Percentiles rank a stretch among this genome's conserved stretches.
Evolutionary conservation across 2,329 filamentous ascomycete genomes (phyloP).

Genomic region (Colletotrichum scovillei): DNA sequence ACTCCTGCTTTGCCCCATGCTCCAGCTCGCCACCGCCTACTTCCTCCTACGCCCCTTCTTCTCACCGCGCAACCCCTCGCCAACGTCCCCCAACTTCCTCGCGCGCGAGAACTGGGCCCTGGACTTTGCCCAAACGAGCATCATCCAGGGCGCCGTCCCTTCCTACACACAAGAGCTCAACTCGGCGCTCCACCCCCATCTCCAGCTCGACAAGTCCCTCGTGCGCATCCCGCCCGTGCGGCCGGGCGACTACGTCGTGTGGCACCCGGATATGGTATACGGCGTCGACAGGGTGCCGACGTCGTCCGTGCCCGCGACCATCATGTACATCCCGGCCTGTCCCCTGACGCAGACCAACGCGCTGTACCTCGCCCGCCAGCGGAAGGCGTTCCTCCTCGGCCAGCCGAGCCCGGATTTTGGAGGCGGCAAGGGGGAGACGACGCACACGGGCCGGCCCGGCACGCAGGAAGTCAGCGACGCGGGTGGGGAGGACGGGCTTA

Average conservation of each 20-base stretch:
- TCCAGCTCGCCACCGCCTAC: conserved; percentile 77
- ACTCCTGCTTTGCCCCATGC: conserved; percentile 75
- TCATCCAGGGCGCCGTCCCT: conserved; percentile 77
- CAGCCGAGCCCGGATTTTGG: conserved; percentile 54
- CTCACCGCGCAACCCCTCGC: conserved; percentile 49
- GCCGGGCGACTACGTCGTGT: conserved; percentile 82
- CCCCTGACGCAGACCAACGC: conserved; percentile 68
- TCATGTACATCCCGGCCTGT: conserved; percentile 54
- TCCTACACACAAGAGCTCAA: conserved; percentile 79
- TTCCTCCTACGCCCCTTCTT: conserved; percentile 84
- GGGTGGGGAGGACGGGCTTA: conserved; percentile 52
- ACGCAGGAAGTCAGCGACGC: conserved; percentile 52
- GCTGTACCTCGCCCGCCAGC: conserved; percentile 66
- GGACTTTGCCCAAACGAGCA: conserved; percentile 54
- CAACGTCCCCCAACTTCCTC: conserved; percentile 48
- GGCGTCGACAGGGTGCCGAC: conserved; percentile 68
- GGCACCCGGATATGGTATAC: conserved; percentile 79
- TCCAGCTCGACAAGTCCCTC: conserved; percentile 75
- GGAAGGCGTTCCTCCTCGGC: conserved; percentile 56
- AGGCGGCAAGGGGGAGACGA: conserved; percentile 47
- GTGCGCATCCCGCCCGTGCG: conserved; percentile 75
- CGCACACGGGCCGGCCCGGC: conserved; percentile 48
- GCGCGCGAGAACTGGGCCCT: conserved; percentile 66
- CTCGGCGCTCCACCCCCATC: conserved; percentile 76
- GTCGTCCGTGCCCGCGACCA: conserved; percentile 38